Evolutionary conservation across 108 stramenopile genomes (phyloP).

Genomic region (Aurantiochytrium sp.): DNA sequence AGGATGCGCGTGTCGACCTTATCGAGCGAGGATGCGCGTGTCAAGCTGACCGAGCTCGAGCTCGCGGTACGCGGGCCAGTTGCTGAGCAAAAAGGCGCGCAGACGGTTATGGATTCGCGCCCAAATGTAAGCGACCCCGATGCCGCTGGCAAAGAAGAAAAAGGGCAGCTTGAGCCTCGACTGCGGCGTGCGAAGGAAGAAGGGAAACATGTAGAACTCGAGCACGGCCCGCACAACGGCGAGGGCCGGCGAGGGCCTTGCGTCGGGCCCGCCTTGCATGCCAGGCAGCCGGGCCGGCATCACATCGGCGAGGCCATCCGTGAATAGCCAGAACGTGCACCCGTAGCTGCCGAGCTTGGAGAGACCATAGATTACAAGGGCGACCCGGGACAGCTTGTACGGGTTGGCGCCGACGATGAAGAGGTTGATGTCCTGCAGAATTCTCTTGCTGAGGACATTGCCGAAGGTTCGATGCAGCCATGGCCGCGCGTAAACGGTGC

Average conservation of each 20-base stretch:
- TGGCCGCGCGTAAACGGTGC: background rate
- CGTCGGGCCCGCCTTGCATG: background rate
- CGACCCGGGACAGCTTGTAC: background rate
- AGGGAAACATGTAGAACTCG: constrained; percentile 2
- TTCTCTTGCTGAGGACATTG: background rate
- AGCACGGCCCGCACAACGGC: background rate
- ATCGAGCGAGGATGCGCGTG: background rate
- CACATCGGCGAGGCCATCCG: background rate
- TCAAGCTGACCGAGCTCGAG: constrained; percentile 28
- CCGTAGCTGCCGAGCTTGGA: constrained; percentile 24
- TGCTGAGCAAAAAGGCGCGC: background rate
- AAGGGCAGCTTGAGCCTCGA: background rate
- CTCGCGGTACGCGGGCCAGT: background rate
- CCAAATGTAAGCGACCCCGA: background rate
- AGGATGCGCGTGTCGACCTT: too few relatives aligned
- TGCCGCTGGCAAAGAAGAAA: background rate
- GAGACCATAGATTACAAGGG: background rate
- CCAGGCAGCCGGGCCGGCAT: background rate
- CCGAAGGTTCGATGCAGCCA: background rate
- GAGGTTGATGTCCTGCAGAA: background rate
- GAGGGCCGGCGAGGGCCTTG: background rate
- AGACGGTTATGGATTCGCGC: background rate
- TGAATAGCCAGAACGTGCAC: constrained; percentile 25
- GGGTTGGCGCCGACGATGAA: background rate
- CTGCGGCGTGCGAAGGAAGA: background rate